Evolutionary conservation across 495 filamentous ascomycete species (phyloP).

Genomic region (Lichenothelia convexa): DNA sequence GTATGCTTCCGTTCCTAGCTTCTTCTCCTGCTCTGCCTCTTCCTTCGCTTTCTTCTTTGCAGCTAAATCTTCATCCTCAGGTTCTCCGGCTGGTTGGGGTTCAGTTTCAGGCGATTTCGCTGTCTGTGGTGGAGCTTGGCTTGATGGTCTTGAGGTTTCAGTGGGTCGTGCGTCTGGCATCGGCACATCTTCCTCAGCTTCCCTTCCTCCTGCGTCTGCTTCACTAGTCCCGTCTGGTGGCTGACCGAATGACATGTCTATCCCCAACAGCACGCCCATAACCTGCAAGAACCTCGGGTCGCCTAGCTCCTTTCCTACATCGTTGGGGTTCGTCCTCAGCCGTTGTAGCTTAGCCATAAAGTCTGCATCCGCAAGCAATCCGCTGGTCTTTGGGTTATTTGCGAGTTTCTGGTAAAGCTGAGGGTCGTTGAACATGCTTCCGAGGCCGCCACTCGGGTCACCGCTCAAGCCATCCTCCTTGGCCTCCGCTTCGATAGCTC

Average conservation of each 20-base stretch:
- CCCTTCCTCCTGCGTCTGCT: constrained; percentile 22
- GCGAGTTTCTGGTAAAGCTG: constrained; percentile 77
- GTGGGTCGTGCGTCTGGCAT: constrained; percentile 52
- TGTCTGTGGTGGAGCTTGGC: constrained; percentile 30
- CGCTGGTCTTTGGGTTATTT: constrained; percentile 77
- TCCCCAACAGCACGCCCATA: constrained; percentile 78
- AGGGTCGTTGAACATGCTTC: constrained; percentile 85
- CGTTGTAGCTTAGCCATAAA: constrained; percentile 85
- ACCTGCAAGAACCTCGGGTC: constrained; percentile 91
- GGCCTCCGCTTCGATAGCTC: constrained; percentile 72
- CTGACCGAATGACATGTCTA: constrained; percentile 75
- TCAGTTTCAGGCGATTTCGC: constrained; percentile 38
- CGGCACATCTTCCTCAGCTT: constrained; percentile 53
- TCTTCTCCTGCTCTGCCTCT: constrained; percentile 88
- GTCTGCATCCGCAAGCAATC: constrained; percentile 59
- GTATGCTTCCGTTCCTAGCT: constrained; percentile 82
- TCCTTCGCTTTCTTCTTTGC: constrained; percentile 80
- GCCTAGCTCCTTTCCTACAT: constrained; percentile 57
- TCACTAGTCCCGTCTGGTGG: constrained; percentile 30
- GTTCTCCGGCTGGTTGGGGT: constrained; percentile 42
- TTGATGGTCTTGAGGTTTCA: no score
- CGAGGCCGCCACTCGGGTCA: constrained; percentile 59
- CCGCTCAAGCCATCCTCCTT: constrained; percentile 41
- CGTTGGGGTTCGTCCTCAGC: constrained; percentile 62
- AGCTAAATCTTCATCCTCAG: constrained; percentile 59